Evolutionary conservation across 106 monocot genomes (phyloP).

Genomic region (Phalaenopsis equestris): DNA sequence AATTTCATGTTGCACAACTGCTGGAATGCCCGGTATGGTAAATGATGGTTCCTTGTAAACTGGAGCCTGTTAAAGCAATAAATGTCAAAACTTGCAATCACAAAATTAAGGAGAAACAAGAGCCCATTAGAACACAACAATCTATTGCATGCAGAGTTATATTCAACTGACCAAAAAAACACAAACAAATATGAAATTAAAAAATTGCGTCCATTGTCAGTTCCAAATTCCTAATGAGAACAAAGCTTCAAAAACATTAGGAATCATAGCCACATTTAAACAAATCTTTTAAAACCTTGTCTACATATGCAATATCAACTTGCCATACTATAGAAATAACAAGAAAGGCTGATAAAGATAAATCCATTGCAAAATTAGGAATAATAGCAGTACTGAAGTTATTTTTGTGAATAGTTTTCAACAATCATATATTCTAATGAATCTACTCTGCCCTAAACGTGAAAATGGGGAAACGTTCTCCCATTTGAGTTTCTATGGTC

Average conservation of each 20-base stretch:
- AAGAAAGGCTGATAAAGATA: neutral
- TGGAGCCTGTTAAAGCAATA: constrained; percentile 50
- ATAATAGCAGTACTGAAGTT: neutral
- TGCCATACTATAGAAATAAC: neutral
- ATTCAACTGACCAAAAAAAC: neutral
- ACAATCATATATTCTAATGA: neutral
- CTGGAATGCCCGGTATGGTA: constrained; percentile 74
- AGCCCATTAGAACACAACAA: neutral
- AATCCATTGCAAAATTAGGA: neutral
- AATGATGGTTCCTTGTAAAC: constrained; percentile 69
- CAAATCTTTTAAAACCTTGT: neutral
- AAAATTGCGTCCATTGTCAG: neutral
- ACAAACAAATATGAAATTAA: neutral
- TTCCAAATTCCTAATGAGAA: neutral
- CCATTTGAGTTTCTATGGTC: too few relatives aligned
- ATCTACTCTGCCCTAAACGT: neutral
- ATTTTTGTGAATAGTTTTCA: neutral
- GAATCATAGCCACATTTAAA: neutral
- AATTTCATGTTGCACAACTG: constrained; percentile 87
- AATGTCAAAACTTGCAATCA: neutral
- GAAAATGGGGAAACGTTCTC: too few relatives aligned
- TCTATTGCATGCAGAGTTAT: neutral
- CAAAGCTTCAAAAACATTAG: neutral
- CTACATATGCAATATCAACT: neutral
- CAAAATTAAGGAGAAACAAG: neutral